Evolutionary conservation across 139 green algal species (phyloP).

Genomic region (Chlorella sorokiniana): DNA sequence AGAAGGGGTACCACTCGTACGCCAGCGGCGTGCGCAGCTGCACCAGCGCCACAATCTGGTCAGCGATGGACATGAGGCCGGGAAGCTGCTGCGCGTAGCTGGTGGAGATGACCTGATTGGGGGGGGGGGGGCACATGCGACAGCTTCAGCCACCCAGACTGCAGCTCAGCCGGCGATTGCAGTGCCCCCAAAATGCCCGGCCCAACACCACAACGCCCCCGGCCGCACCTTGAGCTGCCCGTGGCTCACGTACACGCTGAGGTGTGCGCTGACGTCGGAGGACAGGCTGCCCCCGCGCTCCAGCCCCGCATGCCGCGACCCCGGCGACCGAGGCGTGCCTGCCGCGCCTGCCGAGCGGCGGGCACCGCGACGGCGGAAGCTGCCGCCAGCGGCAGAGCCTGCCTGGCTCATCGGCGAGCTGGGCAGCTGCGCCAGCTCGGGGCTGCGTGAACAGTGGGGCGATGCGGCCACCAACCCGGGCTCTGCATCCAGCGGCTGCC

Average conservation of each 20-base stretch:
- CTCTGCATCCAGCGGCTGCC: too few species aligned
- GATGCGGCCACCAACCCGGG: too few species aligned
- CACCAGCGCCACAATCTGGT: conserved; percentile 9
- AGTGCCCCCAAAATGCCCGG: too few species aligned
- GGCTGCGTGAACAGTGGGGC: too few species aligned
- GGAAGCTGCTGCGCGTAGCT: background rate
- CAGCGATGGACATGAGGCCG: background rate
- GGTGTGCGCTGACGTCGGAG: conserved; percentile 1
- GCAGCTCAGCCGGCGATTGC: background rate
- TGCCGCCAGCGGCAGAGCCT: too few species aligned
- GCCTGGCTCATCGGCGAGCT: too few species aligned
- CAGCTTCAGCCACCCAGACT: background rate
- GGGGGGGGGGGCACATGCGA: background rate
- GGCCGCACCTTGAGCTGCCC: background rate
- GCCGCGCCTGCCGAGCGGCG: too few species aligned
- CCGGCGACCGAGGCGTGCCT: background rate
- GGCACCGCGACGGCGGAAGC: too few species aligned
- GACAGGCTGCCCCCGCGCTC: background rate
- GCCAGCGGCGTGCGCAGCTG: conserved; percentile 8
- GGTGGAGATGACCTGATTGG: conserved; percentile 3
- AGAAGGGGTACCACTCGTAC: conserved; percentile 21
- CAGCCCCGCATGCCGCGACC: background rate
- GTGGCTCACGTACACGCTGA: background rate
- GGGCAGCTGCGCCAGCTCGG: too few species aligned
- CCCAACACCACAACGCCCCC: too few species aligned